Base-by-base conservation (phyloP, 75 land plant genomes). In the Gnetum montanum region DNA sequence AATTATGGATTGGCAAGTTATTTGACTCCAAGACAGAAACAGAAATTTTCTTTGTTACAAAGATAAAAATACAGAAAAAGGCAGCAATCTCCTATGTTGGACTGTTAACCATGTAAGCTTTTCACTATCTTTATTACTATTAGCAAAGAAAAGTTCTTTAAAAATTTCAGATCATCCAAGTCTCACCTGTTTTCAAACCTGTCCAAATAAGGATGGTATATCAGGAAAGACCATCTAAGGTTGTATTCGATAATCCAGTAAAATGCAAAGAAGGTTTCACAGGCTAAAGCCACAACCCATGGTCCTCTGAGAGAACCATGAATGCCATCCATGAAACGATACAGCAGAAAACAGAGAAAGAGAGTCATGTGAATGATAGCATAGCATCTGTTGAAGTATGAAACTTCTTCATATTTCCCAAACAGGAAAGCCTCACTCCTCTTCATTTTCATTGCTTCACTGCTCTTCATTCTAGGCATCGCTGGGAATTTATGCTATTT, bases 171-270 rank as follows among this genome's bases (percentile, higher is more conserved):
- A 38, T 1, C 15, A 11, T 38, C 4, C n/a, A 38, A 4, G 19
- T 45, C 8, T 11, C 34, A 50, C 54, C 54, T 50, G 33, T 15
- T 5, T 31, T 31, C 19, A 50, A n/a, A 23, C 31, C 54, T 50
- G 1, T 50, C 54, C 31, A 34, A 34, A 22, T 29, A 50, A 29
- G 54, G 12, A 16, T 31, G 29, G 19, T 50, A 50, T 5, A 29
- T 34, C 16, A 31, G 11, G n/a, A 31, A 30, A 31, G 18, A 34
- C 54, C 54, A 50, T 50, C 6, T 50, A 12, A 50, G 1, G 34
- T 50, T 50, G 7, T 29, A n/a, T 16, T 15, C 24, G 8, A 50
- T 20, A 30, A 50, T 28, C 20, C 34, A 50, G 6, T 6, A 3
- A 3, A 31, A 50, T 6, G 54, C 6, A 30, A 50, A 50, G 34